Percentiles rank a stretch among this genome's conserved stretches.
phyloP scores from a whole-genome alignment of 805 yeast genomes.

The Suhomyces faveliae region DNA sequence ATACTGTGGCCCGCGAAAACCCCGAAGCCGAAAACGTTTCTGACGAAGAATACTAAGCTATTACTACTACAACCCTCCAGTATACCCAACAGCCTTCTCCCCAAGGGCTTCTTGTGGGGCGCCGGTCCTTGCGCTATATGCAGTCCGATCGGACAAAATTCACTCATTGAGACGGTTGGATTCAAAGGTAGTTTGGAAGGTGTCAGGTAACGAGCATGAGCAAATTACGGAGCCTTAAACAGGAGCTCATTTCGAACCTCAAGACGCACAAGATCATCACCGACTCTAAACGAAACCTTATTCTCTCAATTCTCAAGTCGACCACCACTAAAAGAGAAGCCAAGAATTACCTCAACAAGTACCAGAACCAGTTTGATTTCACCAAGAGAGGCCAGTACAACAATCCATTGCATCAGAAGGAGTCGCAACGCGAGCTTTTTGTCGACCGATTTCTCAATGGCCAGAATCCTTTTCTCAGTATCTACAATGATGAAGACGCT shows the following conservation, averaged over 20 bases:
- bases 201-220: conserved; percentile 25
- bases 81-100: too few relatives aligned
- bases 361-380: conserved; percentile 47
- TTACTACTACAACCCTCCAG: too few relatives aligned
- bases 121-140: too few relatives aligned
- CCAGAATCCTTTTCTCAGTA: conserved; percentile 33
- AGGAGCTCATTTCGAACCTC: conserved; percentile 38
- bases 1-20: conserved; percentile 17
- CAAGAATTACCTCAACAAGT: conserved; percentile 70
- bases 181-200: not conserved
- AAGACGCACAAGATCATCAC: conserved; percentile 33
- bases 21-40: conserved; percentile 4
- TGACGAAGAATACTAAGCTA: conserved; percentile 9
- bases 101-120: too few relatives aligned
- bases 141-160: not conserved
- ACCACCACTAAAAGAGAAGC: conserved; percentile 96
- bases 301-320: conserved; percentile 80
- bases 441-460: conserved; percentile 31
- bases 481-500: conserved; percentile 28
- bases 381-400: conserved; percentile 10
- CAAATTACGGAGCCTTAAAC: conserved; percentile 24
- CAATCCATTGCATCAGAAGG: conserved; percentile 15
- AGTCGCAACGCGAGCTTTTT: conserved; percentile 31
- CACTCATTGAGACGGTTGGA: not conserved
- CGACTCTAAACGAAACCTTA: conserved; percentile 60